Evolutionary conservation across 345 rosid species (phyloP).

Genomic region (Heritiera fomes): DNA sequence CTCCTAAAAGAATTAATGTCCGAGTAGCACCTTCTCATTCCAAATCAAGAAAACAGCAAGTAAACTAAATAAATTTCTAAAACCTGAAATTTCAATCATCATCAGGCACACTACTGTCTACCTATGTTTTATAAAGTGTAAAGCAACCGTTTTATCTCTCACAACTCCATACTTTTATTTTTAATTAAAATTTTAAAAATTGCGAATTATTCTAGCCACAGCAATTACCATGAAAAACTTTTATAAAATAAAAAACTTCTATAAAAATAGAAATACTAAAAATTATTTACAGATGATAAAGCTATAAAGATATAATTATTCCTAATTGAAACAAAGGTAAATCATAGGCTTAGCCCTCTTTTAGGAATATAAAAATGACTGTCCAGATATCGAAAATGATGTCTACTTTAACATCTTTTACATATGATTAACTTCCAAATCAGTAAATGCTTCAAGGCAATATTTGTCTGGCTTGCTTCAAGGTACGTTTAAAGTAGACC

Average conservation of each 20-base stretch:
- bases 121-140: neutral
- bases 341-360: neutral
- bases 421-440: neutral
- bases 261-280: neutral
- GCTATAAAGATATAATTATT: too few species aligned
- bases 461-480: too few species aligned
- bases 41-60: neutral
- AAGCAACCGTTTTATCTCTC: neutral
- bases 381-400: neutral
- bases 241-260: neutral
- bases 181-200: neutral
- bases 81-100: neutral
- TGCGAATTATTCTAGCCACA: neutral
- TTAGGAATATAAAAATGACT: neutral
- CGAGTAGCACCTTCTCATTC: neutral
- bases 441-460: neutral
- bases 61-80: neutral
- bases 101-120: neutral
- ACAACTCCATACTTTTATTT: neutral
- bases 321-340: neutral
- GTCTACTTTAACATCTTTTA: neutral
- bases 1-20: too few species aligned
- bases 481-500: neutral
- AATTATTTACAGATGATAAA: neutral
- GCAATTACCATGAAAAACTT: neutral